Base-by-base conservation (phyloP, 1,284 basidiomycete genomes). In the Trichosporon faecale region DNA sequence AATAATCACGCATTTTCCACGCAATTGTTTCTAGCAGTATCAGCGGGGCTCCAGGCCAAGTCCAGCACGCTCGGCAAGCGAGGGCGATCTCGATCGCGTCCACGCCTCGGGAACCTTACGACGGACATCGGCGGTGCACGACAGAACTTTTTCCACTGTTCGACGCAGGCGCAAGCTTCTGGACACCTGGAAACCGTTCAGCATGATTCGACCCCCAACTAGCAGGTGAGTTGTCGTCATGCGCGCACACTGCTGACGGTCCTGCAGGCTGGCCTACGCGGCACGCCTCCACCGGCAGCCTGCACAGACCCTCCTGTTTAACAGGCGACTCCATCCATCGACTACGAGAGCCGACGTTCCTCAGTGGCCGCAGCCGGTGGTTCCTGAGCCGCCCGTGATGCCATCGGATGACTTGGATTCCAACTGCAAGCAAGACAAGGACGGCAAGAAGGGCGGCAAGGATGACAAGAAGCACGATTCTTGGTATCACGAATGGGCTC, bases 401-500 rank as follows among this genome's bases (percentile, higher is more conserved):
- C 78, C 79, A 1, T 76, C 76, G 16, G 73, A 77, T 57, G 68
- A 76, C 40, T 67, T 77, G 14, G 25, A 12, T 12, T 8, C 57
- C 21, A 65, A 33, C 29, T 33, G 44, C 60, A 55, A 46, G 46
- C 40, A 63, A 37, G 66, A 33, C 40, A 57, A 63, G 52, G 25
- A 21, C 27, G 27, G 35, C 40, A 33, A 66, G 16, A 65, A 61
- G 27, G 60, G 64, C 18, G 61, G 55, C 37, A 55, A 64, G 35
- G 23, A n/a, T 12, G 18, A 65, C 33, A 37, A 60, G 64, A 52
- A 70, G 61, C 37, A 44, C 52, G 23, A 71, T 27, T 76, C 75
- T 25, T 78, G 78, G 57, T 81, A 78, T 75, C 65, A 73, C 16
- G 69, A 78, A 65, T 79, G 82, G 79, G 69, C 73, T 2, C 74